Base-by-base conservation (phyloP, 2,329 filamentous ascomycete species). In the Ophiostoma himal-ulmi region DNA sequence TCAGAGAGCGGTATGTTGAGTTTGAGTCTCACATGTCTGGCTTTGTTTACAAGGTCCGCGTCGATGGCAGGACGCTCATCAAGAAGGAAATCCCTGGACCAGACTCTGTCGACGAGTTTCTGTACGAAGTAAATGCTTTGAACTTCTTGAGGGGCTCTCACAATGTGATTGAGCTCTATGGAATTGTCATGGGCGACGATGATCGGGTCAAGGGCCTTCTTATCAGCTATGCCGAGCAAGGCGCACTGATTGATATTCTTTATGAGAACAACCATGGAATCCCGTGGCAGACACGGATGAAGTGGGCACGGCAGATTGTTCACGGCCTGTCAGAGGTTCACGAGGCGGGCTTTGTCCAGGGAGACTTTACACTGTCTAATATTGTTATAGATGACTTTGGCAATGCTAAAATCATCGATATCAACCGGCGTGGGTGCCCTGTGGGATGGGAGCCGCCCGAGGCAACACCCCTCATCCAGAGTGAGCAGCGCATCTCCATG, bases 41-140 rank as follows among this genome's bases (percentile, higher is more conserved):
- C 1, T 99, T 98, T 77, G 95, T 98, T 22, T 99, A 98, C 84
- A 96, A 96, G 78, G 93, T 99, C 70, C 85, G 82, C 17, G 86
- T 93, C 48, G 83, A 86, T 71, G 88, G 86, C 11, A 82, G 85
- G 71, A 82, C 88, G 1, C 90, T 93, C 75, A 97, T 99, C 80
- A 98, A 98, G 80, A 99, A 99, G 79, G 95, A 99, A 77, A 98
- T 99, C 20, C 95, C 95, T 0, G 94, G 94, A 1, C 94, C 94
- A 1, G 94, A 98, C 76, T 95, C 92, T 0, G 90, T 98, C 26
- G 94, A 98, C 73, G 95, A 98, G 78, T 99, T 99, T 76, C 83
- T 98, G 1, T 99, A 99, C 78, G 95, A 99, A 80, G 91, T 97
- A 78, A 97, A 98, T 78, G 94, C 94, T 3, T 86, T 99, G n/a